Evolutionary conservation across 371 early-diverging fungal species (phyloP), one percentile per base, ranked within the genome.

Genomic region (Lichtheimia ornata): DNA sequence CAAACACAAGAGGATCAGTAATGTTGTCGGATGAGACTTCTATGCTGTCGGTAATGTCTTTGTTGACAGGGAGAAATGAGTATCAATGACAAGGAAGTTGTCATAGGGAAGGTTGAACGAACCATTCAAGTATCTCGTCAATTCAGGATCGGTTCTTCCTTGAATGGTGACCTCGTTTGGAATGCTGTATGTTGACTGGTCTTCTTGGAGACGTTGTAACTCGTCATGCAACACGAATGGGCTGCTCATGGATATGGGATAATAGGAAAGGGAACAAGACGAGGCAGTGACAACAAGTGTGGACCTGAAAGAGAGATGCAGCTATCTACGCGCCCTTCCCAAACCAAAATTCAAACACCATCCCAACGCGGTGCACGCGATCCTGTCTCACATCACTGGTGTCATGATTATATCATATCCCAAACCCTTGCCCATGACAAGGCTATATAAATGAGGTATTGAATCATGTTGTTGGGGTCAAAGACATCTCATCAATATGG

Each of bases 151-250:
- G 49, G 76, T 83, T 60, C 79, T 72, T 61, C 87, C 82, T 25
- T 77, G 73, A 52, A 92, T 79, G 20, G 78, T 64, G 20, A 86
- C 77, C 67, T 86, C 88, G 55, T 80, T 77, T 4, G 83, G 73
- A 25, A 91, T 80, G 52, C 71, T 74, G 49, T 78, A 81, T n/a
- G 65, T 64, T 3, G 42, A n/a, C 11, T 73, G 50, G 28, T 81
- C 79, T 59, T 84, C 83, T 59, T 89, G 87, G 56, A 90, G 92
- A 45, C 90, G 79, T 30, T 86, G 65, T 50, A 93, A 79, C 68
- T 93, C 88, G 62, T 91, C 90, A 63, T 90, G 88, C 55, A 93
- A 82, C 41, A 77, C 68, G 67, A 90, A 89, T 14, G 22, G 14
- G 9, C 17, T 40, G 22, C 51, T 47, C 63, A 63, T 63, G 24